Evolutionary conservation across 495 filamentous ascomycete species (phyloP), one percentile per base, ranked within the genome.

Genomic region (Mycothermus thermophilus): DNA sequence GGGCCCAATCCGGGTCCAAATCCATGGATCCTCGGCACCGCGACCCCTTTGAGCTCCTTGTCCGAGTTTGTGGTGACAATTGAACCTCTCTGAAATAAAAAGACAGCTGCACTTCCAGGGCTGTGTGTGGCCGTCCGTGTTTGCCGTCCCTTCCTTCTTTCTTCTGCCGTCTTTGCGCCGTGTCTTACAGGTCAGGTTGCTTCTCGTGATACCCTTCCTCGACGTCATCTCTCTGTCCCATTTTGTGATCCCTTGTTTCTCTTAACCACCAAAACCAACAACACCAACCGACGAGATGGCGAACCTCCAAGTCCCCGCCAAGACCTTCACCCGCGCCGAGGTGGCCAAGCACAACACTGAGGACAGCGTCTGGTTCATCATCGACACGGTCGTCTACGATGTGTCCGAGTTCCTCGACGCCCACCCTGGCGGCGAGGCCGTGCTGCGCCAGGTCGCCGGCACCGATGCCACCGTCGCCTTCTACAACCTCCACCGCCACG

Each of bases 351-450:
- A 95, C 66, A 87, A 82, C 62, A 80, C 74, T 42, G 76, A 79
- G 40, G 80, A 93, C 50, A 79, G 77, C 40, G 37, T 54, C 37
- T 83, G 80, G 75, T 76, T 85, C 47, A 77, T 95, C 48, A 75
- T 95, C 46, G 86, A 95, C 63, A 75, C 79, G 38, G 81, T 80
- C 44, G 83, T 88, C 45, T 95, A 94, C 66, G 87, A 95, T 59
- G 79, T 90, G 28, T 80, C 82, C 27, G 85, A 92, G 36, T 93
- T 95, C 58, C 63, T 88, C 36, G 83, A 87, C 64, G 85, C 85
- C 38, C 87, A 95, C 50, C 85, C 85, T 13, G 85, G 87, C 43
- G 84, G 84, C 48, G 73, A 78, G 43, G 73, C 79, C 35, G 83
- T 92, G 27, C 76, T 93, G 21, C 69, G 81, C 28, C 85, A 87